These are phyloP conservation scores for Inga laurina DNA, from an alignment of 306 rosid genomes.

Conservation along the genomic window DNA sequence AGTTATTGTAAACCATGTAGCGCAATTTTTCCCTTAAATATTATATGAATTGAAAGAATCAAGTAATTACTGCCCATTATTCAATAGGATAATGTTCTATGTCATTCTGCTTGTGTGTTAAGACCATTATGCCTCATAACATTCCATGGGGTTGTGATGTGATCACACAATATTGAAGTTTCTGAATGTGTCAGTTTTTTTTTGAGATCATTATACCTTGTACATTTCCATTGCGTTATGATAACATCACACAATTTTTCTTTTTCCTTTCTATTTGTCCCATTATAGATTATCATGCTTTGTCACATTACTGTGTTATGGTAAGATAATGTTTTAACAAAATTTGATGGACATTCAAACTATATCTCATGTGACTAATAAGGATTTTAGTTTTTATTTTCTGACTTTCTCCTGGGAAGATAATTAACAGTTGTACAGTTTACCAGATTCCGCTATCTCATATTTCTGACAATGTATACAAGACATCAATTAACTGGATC, in stretches of 20 bases:
- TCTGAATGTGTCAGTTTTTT: not conserved
- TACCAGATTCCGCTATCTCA: constrained; percentile 73
- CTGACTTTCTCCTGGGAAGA: constrained; percentile 13
- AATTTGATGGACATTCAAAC: constrained; percentile 15
- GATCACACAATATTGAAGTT: not conserved
- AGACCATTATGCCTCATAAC: not conserved
- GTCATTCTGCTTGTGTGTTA: not conserved
- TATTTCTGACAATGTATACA: constrained; percentile 72
- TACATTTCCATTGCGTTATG: constrained; percentile 8
- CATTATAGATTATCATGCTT: not conserved
- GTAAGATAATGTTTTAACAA: constrained; percentile 21
- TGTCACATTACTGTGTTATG: not conserved
- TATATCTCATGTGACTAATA: constrained; percentile 10
- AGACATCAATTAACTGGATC: constrained; percentile 80
- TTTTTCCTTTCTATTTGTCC: not conserved
- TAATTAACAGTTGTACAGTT: constrained; percentile 8
- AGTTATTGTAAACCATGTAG: not conserved
- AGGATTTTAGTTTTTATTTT: constrained; percentile 17
- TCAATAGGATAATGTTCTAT: not conserved
- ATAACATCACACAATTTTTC: not conserved
- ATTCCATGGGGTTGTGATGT: not conserved
- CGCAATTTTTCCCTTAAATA: not conserved
- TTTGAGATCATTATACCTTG: not conserved
- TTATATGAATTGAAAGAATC: not conserved
- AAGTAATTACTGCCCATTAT: not conserved